Base-by-base conservation (phyloP, 257 asterid species). In the Verbascum thapsus region DNA sequence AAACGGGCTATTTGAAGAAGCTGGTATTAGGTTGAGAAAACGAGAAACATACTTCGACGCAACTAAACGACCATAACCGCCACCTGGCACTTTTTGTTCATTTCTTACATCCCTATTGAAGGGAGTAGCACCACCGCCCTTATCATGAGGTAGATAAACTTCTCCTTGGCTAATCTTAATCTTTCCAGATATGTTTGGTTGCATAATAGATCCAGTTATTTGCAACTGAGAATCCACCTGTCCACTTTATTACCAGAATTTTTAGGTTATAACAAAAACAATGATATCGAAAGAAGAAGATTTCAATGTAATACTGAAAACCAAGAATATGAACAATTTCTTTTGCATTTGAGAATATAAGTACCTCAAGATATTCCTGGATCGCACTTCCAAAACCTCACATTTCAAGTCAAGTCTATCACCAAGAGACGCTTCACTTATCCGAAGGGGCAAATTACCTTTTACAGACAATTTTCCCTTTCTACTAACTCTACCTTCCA, bases 141-240 rank as follows among this genome's bases (percentile, higher is more conserved):
- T 94, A 74, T 94, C 99, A 26, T 94, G 99, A 47, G 97, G 97
- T 57, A 94, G 78, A 80, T 94, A 94, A 55, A 83, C 94, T 84
- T 94, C 99, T 63, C 99, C 99, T 51, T 85, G 99, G 79, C 99
- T 87, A 74, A 94, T 68, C 75, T 90, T 94, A 52, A 87, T 89
- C 74, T 90, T 90, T 54, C 99, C 99, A 20, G 97, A 89, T 72
- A 90, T 84, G 78, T 87, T 94, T 61, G 99, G 99, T 90, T 90
- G 96, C 88, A 87, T 74, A 67, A 94, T 85, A 26, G 96, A 94
- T 66, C 99, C 97, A 69, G 87, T 82, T 44, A 94, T 71, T 76
- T 90, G 97, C 83, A 94, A 71, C 80, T 89, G 97, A 26, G 91
- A 70, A 82, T 94, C 99, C 53, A 94, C 99, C 90, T 94, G 99